These are phyloP conservation scores for Tephrocybe sp. DNA, from an alignment of 768 basidiomycete species.

Conservation along the genomic window DNA sequence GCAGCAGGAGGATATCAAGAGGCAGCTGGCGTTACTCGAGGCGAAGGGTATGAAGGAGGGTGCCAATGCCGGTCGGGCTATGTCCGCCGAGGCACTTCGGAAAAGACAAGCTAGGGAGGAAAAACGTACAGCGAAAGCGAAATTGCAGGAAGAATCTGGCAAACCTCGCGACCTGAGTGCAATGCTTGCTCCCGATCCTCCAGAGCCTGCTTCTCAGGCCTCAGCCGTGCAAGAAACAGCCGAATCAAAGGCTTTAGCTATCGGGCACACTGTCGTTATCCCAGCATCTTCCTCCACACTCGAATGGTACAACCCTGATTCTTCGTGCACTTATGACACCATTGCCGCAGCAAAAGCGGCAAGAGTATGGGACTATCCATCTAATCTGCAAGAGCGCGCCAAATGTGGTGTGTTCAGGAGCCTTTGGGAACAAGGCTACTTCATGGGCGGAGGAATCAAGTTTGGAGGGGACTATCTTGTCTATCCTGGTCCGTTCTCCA, in stretches of 20 bases:
- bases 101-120: conserved; percentile 76
- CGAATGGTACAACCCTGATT: conserved; percentile 63
- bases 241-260: conserved; percentile 4
- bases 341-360: conserved; percentile 62
- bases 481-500: conserved; percentile 74
- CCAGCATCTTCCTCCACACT: conserved; percentile 62
- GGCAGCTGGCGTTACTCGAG: conserved; percentile 50
- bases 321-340: conserved; percentile 45
- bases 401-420: conserved; percentile 78
- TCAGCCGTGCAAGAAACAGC: conserved; percentile 1
- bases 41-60: conserved; percentile 50
- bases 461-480: conserved; percentile 97
- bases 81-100: conserved; percentile 61
- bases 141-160: conserved; percentile 12
- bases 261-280: conserved; percentile 51
- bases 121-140: conserved; percentile 29
- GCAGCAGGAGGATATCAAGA: conserved; percentile 43
- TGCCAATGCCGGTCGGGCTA: conserved; percentile 34
- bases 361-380: conserved; percentile 78
- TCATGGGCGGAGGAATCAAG: conserved; percentile 86
- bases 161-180: neutral
- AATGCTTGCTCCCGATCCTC: conserved; percentile 7
- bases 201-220: neutral
- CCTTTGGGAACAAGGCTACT: conserved; percentile 83
- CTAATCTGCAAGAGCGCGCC: conserved; percentile 63